Base-by-base conservation (phyloP, 1,284 basidiomycete species). In the Thelephora terrestris region DNA sequence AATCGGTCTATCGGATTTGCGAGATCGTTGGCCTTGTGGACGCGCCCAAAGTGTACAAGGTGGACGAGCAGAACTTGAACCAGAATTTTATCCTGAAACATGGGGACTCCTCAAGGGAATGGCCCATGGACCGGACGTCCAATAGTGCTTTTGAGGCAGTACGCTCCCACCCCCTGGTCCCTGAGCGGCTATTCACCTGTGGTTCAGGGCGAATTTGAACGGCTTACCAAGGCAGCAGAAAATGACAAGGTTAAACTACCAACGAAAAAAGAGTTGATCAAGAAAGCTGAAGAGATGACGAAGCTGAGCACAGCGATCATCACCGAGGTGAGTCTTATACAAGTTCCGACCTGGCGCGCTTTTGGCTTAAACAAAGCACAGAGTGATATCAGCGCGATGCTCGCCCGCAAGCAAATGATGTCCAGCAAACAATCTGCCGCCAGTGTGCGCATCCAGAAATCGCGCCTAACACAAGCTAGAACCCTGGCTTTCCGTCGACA, bases 1-100 rank as follows among this genome's bases (percentile, higher is more conserved):
- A 72, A 50, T 71, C 75, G n/a, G 75, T 87, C 32, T 96, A 96
- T 65, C 79, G 91, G 43, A 74, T 92, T 47, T 91, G 91, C 61
- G 79, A 89, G 63, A 73, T 96, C 36, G 61, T 65, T 17, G 75
- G 91, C 91, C 21, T 42, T 32, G 64, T 70, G 48, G 72, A 78
- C 44, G 59, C 68, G 2, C 68, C 74, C 16, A 83, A 81, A 56
- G 74, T 80, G 2, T 96, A 96, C 67, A 79, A 80, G 51, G 66
- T 96, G 47, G 83, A 91, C 52, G 70, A 76, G 35, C 73, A 77
- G 49, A 71, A 64, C 18, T 73, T 82, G 45, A 76, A 85, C 52
- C 73, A 83, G 53, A 68, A 70, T 0, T 67, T 93, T 7, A 73
- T 85, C 47, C 74, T 92, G 39, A 76, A 76, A 54, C 84, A 90